phyloP scores from a whole-genome alignment of 352 stramenopile species.

The Pythium pectinolyticum region DNA sequence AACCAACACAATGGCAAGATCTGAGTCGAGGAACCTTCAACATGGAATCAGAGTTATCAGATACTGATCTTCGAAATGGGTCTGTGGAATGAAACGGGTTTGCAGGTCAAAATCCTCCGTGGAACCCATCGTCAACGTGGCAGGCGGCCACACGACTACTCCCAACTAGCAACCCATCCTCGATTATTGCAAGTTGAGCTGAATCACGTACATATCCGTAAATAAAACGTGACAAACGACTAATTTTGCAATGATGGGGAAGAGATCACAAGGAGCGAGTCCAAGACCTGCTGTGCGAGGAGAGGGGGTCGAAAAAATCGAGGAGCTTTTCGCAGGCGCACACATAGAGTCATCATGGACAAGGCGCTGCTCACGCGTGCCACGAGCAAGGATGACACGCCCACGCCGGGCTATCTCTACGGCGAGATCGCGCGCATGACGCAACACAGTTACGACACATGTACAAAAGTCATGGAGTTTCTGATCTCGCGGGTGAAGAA shows the following conservation, averaged over 20 bases:
- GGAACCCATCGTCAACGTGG: slow-evolving; percentile 22
- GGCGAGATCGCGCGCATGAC: slow-evolving; percentile 95
- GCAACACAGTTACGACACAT: slow-evolving; percentile 90
- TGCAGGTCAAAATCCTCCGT: background rate
- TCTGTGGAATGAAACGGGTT: background rate
- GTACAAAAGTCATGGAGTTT: slow-evolving; percentile 88
- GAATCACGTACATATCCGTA: background rate
- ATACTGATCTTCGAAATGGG: background rate
- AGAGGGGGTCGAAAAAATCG: background rate
- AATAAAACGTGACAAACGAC: slow-evolving; percentile 13
- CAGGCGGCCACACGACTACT: slow-evolving; percentile 18
- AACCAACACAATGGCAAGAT: too few species aligned
- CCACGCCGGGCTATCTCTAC: slow-evolving; percentile 96
- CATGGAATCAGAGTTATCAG: too few species aligned
- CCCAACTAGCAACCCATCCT: slow-evolving; percentile 9
- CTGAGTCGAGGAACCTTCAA: too few species aligned
- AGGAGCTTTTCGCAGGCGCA: background rate
- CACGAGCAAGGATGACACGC: slow-evolving; percentile 92
- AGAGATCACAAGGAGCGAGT: background rate
- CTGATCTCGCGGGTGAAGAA: slow-evolving; percentile 92
- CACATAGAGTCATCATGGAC: slow-evolving; percentile 76
- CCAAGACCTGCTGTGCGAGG: background rate
- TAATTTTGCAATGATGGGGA: too few species aligned
- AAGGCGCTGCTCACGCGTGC: slow-evolving; percentile 91
- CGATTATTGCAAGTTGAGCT: background rate